Base-by-base conservation (phyloP, 176 grass and related monocot genomes). In the Carex parvula region DNA sequence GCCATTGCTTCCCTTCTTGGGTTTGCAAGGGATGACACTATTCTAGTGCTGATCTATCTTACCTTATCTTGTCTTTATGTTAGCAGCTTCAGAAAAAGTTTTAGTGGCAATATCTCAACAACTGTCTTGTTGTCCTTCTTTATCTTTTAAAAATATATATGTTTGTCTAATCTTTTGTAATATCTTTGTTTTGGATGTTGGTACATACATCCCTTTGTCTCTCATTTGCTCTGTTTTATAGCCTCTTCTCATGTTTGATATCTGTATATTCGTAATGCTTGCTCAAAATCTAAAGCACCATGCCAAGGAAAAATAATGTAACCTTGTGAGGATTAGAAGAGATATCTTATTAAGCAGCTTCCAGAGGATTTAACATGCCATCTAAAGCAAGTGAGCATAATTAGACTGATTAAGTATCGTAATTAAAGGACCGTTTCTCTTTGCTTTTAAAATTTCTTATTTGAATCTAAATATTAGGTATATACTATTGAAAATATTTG, bases 21-120 rank as follows among this genome's bases (percentile, higher is more conserved):
- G 57, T 74, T 32, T 67, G 33, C 84, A 46, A 64, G 6, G 33
- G 62, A 64, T 44, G 37, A 62, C 64, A 48, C 79, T 81, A 63
- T 81, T 15, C 26, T 42, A 62, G 79, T 80, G 33, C 35, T 81
- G 18, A 62, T 81, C 20, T 81, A 62, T 64, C 79, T 81, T 81
- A 75, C 46, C 44, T 26, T 53, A 53, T 75, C 70, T 15, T 52
- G 44, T 75, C 50, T 20, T 81, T 81, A 59, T 81, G 30, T 63
- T 81, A 81, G 78, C 54, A 81, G 63, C 50, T 62, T 81, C 1
- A 81, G 39, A 14, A 41, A 21, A 61, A 17, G 13, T 62, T 62
- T 59, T 63, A 81, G 79, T 81, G 46, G 55, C 60, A 42, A 64
- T 42, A 9, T 64, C 35, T 81, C 37, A 46, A 60, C 79, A 81